phyloP scores from a whole-genome alignment of 306 rosid genomes.

The Lathyrus aphaca region DNA sequence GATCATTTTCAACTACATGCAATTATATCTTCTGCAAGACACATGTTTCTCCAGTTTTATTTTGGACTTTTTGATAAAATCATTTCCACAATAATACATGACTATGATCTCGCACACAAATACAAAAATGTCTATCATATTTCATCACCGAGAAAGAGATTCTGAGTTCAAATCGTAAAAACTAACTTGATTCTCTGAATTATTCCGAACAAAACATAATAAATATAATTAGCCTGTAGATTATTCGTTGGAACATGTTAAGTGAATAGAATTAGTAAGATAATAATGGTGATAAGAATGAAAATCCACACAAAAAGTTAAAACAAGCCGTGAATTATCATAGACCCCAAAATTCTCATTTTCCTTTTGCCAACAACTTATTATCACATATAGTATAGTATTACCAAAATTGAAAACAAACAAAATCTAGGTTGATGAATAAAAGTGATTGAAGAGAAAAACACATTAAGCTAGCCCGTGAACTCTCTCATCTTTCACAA shows the following conservation, averaged over 20 bases:
- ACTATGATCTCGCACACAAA: not conserved
- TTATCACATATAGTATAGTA: slow-evolving; percentile 10
- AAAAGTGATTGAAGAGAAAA: not conserved
- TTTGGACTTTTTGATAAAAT: slow-evolving; percentile 10
- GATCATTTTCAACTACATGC: slow-evolving; percentile 24
- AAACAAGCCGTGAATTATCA: slow-evolving; percentile 50
- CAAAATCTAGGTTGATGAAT: slow-evolving; percentile 23
- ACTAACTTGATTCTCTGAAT: not conserved
- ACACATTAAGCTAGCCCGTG: slow-evolving; percentile 42
- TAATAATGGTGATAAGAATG: not conserved
- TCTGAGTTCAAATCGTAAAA: not conserved
- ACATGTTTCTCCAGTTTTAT: slow-evolving; percentile 21
- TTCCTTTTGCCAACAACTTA: slow-evolving; percentile 38
- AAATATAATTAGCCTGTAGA: not conserved
- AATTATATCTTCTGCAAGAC: slow-evolving; percentile 16
- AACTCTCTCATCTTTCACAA: slow-evolving; percentile 34
- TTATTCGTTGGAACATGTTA: slow-evolving; percentile 24
- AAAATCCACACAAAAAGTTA: slow-evolving; percentile 18
- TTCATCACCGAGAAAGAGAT: not conserved
- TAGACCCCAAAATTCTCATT: slow-evolving; percentile 31
- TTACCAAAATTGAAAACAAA: slow-evolving; percentile 34
- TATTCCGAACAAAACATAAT: not conserved
- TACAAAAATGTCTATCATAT: not conserved
- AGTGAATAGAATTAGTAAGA: not conserved
- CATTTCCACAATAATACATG: not conserved